A percentile compares a stretch with the other conserved stretches of the same genome.
phyloP scores from a whole-genome alignment of 2,329 filamentous ascomycete species.

The Teratosphaeria zuluensis region DNA sequence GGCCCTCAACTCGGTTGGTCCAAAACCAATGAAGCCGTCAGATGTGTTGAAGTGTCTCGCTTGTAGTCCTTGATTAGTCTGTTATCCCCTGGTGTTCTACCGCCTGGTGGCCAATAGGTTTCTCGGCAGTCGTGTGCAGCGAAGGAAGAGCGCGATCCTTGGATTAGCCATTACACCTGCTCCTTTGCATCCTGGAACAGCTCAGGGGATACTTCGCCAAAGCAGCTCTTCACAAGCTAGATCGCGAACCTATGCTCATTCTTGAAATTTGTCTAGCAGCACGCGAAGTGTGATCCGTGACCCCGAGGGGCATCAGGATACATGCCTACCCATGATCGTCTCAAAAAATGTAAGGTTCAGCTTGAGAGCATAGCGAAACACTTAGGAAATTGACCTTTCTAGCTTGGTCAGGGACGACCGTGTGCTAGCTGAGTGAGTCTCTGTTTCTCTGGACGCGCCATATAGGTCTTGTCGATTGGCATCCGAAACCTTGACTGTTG shows the following conservation, averaged over 20 bases:
- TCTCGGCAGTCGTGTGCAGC: slow-evolving; percentile 2
- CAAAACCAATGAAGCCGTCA: slow-evolving; percentile 12
- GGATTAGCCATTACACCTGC: slow-evolving; percentile 2
- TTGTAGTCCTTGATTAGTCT: slow-evolving; percentile 5
- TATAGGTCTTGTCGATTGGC: slow-evolving; percentile 6
- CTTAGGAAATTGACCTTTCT: neutral
- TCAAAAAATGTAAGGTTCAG: neutral
- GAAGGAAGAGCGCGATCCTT: slow-evolving; percentile 1
- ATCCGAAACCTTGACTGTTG: slow-evolving; percentile 1
- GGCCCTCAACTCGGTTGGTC: slow-evolving; percentile 6
- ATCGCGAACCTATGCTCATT: slow-evolving; percentile 9
- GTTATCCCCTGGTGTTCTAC: neutral
- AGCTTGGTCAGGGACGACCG: neutral
- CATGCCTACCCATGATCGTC: neutral
- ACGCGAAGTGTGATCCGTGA: slow-evolving; percentile 11
- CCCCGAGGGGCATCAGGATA: neutral
- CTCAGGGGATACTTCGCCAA: slow-evolving; percentile 8
- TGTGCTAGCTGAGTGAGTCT: slow-evolving; percentile 2
- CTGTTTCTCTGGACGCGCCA: slow-evolving; percentile 5
- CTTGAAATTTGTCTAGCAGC: slow-evolving; percentile 11
- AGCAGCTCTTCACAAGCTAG: slow-evolving; percentile 1
- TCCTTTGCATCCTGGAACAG: slow-evolving; percentile 8
- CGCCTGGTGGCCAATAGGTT: slow-evolving; percentile 4
- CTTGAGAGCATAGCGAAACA: slow-evolving; percentile 1
- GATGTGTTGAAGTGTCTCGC: slow-evolving; percentile 13